Percentiles rank a stretch among this genome's conserved stretches.
These are phyloP conservation scores for Amauroascus verrucosus DNA, from an alignment of 2,329 filamentous ascomycete species.

Conservation along the genomic window DNA sequence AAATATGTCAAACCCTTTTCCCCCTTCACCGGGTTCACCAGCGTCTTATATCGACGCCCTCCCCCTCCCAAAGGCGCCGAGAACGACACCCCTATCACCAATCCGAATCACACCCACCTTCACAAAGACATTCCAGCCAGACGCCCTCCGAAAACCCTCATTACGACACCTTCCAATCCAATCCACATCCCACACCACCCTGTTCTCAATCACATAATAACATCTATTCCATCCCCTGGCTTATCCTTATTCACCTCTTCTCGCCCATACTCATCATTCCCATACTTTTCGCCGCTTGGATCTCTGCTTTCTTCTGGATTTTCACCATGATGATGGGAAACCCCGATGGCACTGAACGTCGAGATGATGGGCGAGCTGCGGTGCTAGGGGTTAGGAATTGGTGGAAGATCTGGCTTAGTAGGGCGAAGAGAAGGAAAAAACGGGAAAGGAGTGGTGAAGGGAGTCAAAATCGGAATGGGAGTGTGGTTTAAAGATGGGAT, in stretches of 20 bases:
- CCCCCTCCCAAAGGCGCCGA: slow-evolving; percentile 14
- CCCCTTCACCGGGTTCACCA: slow-evolving; percentile 44
- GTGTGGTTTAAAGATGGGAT: background rate
- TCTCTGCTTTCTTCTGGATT: slow-evolving; percentile 52
- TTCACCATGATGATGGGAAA: slow-evolving; percentile 53
- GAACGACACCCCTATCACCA: slow-evolving; percentile 20
- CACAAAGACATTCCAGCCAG: slow-evolving; percentile 1
- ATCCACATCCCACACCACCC: slow-evolving; percentile 22
- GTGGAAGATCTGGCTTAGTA: slow-evolving; percentile 50
- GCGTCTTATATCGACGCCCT: slow-evolving; percentile 24
- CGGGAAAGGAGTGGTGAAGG: background rate
- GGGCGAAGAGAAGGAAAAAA: slow-evolving; percentile 11
- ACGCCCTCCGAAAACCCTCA: background rate
- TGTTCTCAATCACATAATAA: slow-evolving; percentile 22
- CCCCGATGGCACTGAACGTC: slow-evolving; percentile 49
- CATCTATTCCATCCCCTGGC: slow-evolving; percentile 29
- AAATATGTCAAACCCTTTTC: slow-evolving; percentile 44
- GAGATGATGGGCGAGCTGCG: slow-evolving; percentile 51
- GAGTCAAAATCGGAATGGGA: background rate
- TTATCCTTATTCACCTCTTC: slow-evolving; percentile 45
- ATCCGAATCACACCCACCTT: slow-evolving; percentile 10
- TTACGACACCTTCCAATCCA: slow-evolving; percentile 32
- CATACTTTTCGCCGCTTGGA: slow-evolving; percentile 49
- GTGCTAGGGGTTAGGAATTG: slow-evolving; percentile 49
- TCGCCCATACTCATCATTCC: slow-evolving; percentile 49